Evolutionary conservation across 1,139 yeast genomes (phyloP).

Genomic region (Hansenula anomala): DNA sequence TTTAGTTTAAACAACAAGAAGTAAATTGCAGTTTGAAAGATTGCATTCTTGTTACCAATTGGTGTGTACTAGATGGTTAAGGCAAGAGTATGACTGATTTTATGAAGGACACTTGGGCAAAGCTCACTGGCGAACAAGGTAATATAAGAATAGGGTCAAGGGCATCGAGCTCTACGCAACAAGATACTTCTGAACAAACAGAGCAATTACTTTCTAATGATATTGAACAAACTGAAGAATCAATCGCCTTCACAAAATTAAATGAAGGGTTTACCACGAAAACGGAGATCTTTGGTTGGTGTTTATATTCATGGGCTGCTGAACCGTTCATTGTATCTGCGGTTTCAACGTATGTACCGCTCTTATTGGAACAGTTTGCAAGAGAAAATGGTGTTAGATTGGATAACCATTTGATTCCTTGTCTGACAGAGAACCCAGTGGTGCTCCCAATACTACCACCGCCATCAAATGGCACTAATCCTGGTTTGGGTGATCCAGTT

Average conservation of each 20-base stretch:
- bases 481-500: background rate
- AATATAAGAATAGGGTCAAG: background rate
- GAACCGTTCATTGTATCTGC: conserved; percentile 74
- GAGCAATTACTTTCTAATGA: background rate
- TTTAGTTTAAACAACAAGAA: no score
- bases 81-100: background rate
- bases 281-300: conserved; percentile 44
- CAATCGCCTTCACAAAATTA: background rate
- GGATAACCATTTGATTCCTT: conserved; percentile 43
- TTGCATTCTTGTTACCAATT: no score
- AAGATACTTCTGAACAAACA: background rate
- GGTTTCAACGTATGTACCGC: conserved; percentile 66
- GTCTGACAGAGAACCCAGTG: conserved; percentile 26
- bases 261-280: conserved; percentile 23
- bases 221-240: background rate
- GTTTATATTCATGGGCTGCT: conserved; percentile 59
- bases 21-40: no score
- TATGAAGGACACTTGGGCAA: background rate
- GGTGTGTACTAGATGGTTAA: background rate
- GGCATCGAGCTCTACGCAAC: background rate
- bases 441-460: conserved; percentile 27
- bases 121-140: no score
- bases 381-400: conserved; percentile 57
- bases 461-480: conserved; percentile 16
- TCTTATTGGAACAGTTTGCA: conserved; percentile 60